phyloP scores from a whole-genome alignment of 108 stramenopile species.

The Schizochytrium sp. region DNA sequence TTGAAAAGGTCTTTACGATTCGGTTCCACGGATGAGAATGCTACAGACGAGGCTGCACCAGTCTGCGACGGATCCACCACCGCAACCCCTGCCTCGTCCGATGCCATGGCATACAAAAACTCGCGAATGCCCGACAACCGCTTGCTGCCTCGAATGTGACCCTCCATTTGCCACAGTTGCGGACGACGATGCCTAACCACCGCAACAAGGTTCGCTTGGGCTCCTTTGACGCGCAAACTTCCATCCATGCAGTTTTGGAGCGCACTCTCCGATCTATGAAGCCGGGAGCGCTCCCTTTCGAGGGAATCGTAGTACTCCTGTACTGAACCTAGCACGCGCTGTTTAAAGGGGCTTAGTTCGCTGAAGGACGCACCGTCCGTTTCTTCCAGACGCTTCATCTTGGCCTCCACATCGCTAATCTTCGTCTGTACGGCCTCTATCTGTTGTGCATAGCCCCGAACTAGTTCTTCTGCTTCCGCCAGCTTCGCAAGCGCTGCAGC shows the following conservation, averaged over 20 bases:
- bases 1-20: neutral
- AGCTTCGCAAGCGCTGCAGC: neutral
- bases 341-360: neutral
- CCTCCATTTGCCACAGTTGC: neutral
- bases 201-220: too few relatives aligned
- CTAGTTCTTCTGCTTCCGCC: neutral
- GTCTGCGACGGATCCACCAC: neutral
- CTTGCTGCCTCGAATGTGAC: neutral
- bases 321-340: neutral
- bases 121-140: neutral
- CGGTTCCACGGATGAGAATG: neutral
- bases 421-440: neutral
- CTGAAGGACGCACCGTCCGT: neutral
- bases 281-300: neutral
- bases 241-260: too few relatives aligned
- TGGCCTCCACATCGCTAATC: neutral
- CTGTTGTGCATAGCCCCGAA: too few relatives aligned
- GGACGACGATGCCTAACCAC: too few relatives aligned
- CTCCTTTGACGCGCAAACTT: too few relatives aligned
- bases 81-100: neutral
- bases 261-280: too few relatives aligned
- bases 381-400: neutral
- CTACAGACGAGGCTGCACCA: neutral
- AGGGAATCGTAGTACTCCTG: neutral
- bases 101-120: neutral